These are phyloP conservation scores for Starmera amethionina DNA, from an alignment of 805 yeast species.

Conservation along the genomic window DNA sequence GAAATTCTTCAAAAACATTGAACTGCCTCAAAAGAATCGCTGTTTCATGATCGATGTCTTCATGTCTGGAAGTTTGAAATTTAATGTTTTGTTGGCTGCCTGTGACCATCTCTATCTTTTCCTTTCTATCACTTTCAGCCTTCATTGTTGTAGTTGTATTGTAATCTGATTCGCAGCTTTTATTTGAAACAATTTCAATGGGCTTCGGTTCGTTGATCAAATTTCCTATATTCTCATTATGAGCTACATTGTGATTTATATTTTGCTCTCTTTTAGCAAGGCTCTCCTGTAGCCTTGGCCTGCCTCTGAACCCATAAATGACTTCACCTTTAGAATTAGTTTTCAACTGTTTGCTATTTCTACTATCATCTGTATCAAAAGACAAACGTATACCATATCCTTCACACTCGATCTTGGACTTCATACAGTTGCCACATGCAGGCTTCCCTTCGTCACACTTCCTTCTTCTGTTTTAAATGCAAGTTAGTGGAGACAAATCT, in stretches of 20 bases:
- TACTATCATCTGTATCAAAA: constrained; percentile 40
- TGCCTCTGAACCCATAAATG: constrained; percentile 32
- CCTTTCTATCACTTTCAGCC: too few relatives aligned
- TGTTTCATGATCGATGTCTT: too few relatives aligned
- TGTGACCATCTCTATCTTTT: too few relatives aligned
- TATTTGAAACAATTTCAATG: too few relatives aligned
- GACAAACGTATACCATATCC: constrained; percentile 39
- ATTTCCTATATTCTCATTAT: neutral
- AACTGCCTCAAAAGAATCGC: neutral
- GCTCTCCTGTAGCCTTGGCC: constrained; percentile 29
- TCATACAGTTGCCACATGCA: constrained; percentile 35
- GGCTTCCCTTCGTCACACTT: constrained; percentile 52
- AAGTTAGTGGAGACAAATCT: neutral
- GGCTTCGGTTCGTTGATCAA: too few relatives aligned
- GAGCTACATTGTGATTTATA: neutral
- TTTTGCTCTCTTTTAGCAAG: constrained; percentile 14
- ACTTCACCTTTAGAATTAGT: constrained; percentile 24
- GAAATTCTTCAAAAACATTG: constrained; percentile 14
- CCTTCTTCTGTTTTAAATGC: constrained; percentile 26
- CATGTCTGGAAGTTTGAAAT: too few relatives aligned
- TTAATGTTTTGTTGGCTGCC: too few relatives aligned
- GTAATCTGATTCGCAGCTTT: too few relatives aligned
- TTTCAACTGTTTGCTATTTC: constrained; percentile 18
- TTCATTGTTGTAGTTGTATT: too few relatives aligned
- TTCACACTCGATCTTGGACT: constrained; percentile 34